phyloP scores from a whole-genome alignment of 108 stramenopile genomes.

The Cyclotella choctawhatcheeana region DNA sequence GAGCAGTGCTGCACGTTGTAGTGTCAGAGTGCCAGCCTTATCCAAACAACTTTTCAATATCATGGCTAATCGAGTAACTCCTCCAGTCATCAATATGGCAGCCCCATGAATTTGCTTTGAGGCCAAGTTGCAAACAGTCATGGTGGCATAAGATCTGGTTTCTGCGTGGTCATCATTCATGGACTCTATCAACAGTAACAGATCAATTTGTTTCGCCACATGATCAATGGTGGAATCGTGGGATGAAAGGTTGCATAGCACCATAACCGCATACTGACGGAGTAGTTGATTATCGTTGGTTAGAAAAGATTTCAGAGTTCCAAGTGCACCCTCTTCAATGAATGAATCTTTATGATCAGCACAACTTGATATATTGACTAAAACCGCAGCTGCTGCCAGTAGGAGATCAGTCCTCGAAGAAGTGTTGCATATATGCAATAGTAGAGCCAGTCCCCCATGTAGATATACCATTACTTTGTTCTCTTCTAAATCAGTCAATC shows the following conservation, averaged over 20 bases:
- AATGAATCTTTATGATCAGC: conserved; percentile 54
- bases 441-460: conserved; percentile 24
- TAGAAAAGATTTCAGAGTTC: conserved; percentile 56
- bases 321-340: conserved; percentile 54
- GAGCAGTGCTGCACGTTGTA: conserved; percentile 61
- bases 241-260: conserved; percentile 70
- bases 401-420: conserved; percentile 44
- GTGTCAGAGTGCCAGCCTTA: conserved; percentile 52
- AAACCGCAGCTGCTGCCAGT: conserved; percentile 61
- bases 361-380: conserved; percentile 74
- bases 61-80: conserved; percentile 55
- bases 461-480: conserved; percentile 17
- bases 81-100: conserved; percentile 61
- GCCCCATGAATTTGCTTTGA: conserved; percentile 61
- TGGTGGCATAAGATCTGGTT: conserved; percentile 60
- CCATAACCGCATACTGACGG: conserved; percentile 63
- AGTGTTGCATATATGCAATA: conserved; percentile 34
- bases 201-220: conserved; percentile 56
- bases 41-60: conserved; percentile 59
- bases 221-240: conserved; percentile 52
- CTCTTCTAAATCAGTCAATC: conserved; percentile 34
- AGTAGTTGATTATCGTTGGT: conserved; percentile 42
- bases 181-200: conserved; percentile 49
- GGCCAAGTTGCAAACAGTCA: conserved; percentile 79
- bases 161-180: conserved; percentile 48